Evolutionary conservation across 352 stramenopile species (phyloP).

Genomic region (Pythium brachiatum): DNA sequence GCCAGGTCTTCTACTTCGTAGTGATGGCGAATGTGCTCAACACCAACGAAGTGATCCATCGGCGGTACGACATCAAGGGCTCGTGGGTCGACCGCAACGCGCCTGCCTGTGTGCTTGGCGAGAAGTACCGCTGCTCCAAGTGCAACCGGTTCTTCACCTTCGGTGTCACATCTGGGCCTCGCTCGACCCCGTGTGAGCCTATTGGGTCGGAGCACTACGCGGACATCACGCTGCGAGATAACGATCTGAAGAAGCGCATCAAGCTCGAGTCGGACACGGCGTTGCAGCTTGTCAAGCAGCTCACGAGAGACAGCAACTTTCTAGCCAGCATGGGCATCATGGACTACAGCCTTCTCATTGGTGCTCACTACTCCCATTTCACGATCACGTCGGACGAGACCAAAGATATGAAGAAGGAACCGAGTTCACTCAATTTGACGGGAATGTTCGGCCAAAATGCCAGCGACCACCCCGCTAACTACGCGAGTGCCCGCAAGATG

Average conservation of each 20-base stretch:
- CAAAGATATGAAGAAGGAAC: constrained; percentile 20
- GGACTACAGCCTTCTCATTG: constrained; percentile 90
- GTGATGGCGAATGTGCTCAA: constrained; percentile 92
- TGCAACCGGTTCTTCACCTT: constrained; percentile 86
- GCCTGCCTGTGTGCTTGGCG: constrained; percentile 64
- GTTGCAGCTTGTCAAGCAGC: constrained; percentile 67
- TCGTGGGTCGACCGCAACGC: constrained; percentile 88
- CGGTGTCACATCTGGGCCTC: constrained; percentile 32
- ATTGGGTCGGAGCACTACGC: constrained; percentile 73
- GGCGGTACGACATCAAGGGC: constrained; percentile 90
- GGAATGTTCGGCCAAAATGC: not conserved
- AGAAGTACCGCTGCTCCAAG: constrained; percentile 81
- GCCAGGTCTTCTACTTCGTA: constrained; percentile 89
- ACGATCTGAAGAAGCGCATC: constrained; percentile 84
- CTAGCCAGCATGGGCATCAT: constrained; percentile 85
- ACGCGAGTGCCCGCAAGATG: not conserved
- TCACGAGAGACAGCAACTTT: constrained; percentile 82
- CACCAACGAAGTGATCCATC: constrained; percentile 81
- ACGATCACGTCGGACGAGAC: constrained; percentile 53
- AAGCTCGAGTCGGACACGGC: constrained; percentile 58
- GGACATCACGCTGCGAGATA: constrained; percentile 82
- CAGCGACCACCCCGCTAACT: not conserved
- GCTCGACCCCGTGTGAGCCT: constrained; percentile 44
- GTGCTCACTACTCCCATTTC: constrained; percentile 84
- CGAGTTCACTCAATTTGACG: constrained; percentile 1